Conservation (phyloP, 495 filamentous ascomycete genomes). For the Talaromyces thailandensis region DNA sequence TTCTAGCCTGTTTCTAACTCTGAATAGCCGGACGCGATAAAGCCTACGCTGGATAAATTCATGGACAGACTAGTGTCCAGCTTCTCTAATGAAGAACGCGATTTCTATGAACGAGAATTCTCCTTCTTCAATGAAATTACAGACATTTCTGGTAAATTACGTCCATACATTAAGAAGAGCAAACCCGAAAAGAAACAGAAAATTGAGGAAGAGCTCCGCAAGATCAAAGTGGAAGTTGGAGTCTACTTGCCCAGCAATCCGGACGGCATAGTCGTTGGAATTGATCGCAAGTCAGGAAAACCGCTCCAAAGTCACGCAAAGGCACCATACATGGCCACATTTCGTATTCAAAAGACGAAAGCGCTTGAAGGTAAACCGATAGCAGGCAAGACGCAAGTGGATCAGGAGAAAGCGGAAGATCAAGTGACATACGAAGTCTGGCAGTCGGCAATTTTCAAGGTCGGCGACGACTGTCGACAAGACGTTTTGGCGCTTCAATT, state of each 20-base stretch:
- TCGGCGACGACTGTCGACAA: conserved; percentile 96
- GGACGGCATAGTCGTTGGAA: conserved; percentile 92
- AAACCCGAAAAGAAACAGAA: conserved; percentile 98
- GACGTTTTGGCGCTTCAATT: conserved; percentile 95
- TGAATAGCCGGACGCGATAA: conserved; percentile 74
- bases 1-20: conserved; percentile 15
- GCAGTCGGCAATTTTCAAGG: conserved; percentile 99
- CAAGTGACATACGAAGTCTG: conserved; percentile 73
- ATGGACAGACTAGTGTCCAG: conserved; percentile 72
- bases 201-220: conserved; percentile 95
- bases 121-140: conserved; percentile 97
- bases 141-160: conserved; percentile 85
- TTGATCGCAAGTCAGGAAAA: conserved; percentile 95
- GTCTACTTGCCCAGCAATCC: conserved; percentile 97
- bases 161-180: conserved; percentile 82
- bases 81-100: conserved; percentile 68
- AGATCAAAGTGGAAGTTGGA: conserved; percentile 92
- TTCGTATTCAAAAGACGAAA: conserved; percentile 80
- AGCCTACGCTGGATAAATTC: conserved; percentile 86
- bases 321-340: conserved; percentile 97
- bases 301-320: conserved; percentile 96
- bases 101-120: conserved; percentile 93
- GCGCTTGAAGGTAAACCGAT: conserved; percentile 19
- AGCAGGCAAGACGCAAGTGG: background rate
- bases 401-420: conserved; percentile 18